Percentiles rank a stretch among this genome's conserved stretches.
phyloP scores from a whole-genome alignment of 495 filamentous ascomycete genomes.

The Tuber microsphaerosporum region DNA sequence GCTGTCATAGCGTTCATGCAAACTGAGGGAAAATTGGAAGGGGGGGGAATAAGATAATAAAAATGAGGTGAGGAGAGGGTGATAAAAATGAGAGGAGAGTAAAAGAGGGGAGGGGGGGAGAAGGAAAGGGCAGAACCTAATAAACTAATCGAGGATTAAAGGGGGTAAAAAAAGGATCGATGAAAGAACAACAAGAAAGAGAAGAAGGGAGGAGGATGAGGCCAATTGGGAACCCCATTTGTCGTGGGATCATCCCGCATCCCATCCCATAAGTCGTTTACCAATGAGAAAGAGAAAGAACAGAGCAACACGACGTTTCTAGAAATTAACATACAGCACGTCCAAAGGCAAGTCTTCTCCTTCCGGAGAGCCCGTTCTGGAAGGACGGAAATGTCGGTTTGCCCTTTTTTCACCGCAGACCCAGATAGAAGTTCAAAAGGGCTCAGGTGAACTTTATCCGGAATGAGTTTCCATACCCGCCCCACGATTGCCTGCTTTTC shows the following conservation, averaged over 20 bases:
- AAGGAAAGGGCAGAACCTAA: background rate
- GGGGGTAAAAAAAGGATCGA: background rate
- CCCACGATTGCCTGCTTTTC: conserved; percentile 10
- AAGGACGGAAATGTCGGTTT: conserved; percentile 39
- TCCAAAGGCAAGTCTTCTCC: conserved; percentile 5
- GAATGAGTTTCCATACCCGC: conserved; percentile 33
- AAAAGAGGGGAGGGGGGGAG: background rate
- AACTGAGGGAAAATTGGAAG: background rate
- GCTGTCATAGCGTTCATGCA: conserved; percentile 31
- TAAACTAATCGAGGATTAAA: background rate
- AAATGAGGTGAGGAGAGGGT: background rate
- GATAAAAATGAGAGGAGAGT: background rate
- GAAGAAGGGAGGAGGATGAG: background rate
- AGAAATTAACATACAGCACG: conserved; percentile 12
- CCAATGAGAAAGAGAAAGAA: background rate
- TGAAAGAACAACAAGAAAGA: too few species aligned
- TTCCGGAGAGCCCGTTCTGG: conserved; percentile 37
- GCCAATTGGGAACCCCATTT: conserved; percentile 11
- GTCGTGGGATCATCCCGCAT: conserved; percentile 13
- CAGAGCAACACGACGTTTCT: conserved; percentile 13
- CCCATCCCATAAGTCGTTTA: background rate
- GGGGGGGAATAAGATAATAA: background rate
- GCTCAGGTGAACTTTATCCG: conserved; percentile 36
- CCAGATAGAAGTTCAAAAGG: conserved; percentile 33
- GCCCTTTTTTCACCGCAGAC: conserved; percentile 36